Conservation (phyloP, 169 alveolate genomes). For the Cryptosporidium baileyi region DNA sequence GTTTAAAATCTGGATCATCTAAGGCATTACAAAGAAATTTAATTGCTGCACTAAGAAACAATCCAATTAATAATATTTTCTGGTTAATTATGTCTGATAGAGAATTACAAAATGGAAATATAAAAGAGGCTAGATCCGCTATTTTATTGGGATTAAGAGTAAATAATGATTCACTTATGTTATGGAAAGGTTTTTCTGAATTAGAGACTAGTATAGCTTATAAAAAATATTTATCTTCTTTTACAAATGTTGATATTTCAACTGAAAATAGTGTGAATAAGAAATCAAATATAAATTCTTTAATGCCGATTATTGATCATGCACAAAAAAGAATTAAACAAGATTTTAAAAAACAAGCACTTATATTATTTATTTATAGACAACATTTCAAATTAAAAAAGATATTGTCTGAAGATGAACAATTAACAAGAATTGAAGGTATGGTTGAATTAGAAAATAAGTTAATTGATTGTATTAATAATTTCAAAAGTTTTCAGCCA, state of each 20-base stretch:
- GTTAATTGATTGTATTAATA: not conserved
- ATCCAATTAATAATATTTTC: constrained; percentile 25
- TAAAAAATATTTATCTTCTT: constrained; percentile 2
- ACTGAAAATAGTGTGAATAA: not conserved
- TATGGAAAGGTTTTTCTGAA: constrained; percentile 58
- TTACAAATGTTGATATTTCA: not conserved
- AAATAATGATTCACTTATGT: constrained; percentile 13
- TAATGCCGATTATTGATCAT: constrained; percentile 9
- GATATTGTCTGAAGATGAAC: not conserved
- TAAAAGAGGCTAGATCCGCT: constrained; percentile 42
- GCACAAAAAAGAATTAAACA: not conserved
- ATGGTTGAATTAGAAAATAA: constrained; percentile 18
- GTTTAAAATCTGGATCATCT: constrained; percentile 63
- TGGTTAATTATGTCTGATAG: constrained; percentile 70
- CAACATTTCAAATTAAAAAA: not conserved
- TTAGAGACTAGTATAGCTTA: constrained; percentile 42
- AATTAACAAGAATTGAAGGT: constrained; percentile 26
- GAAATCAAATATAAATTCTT: not conserved
- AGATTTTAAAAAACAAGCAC: constrained; percentile 16
- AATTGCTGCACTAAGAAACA: constrained; percentile 42
- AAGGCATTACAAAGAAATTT: constrained; percentile 50
- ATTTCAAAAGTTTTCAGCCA: constrained; percentile 14
- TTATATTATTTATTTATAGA: constrained; percentile 2
- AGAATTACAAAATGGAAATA: constrained; percentile 60
- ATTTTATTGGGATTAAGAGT: constrained; percentile 36